Conservation (phyloP, 208 protist genomes). For the Trypanosoma cruzi region DNA sequence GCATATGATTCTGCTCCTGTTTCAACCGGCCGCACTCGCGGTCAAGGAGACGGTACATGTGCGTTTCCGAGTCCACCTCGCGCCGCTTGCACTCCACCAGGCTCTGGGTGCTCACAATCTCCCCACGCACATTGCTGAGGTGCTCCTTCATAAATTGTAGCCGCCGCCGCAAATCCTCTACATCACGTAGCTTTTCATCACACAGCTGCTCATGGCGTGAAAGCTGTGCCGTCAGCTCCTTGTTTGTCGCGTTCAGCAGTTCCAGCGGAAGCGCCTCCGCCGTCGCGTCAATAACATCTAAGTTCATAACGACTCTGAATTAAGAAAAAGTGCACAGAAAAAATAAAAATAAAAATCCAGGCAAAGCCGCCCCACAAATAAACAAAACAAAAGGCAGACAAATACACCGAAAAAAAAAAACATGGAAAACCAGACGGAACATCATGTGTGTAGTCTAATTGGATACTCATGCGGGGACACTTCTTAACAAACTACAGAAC, state of each 20-base stretch:
- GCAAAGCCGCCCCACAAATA: not conserved
- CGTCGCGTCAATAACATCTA: conserved; percentile 80
- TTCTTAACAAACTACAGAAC: not conserved
- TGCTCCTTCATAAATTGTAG: conserved; percentile 92
- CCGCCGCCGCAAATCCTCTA: conserved; percentile 84
- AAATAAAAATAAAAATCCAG: not conserved
- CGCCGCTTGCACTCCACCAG: conserved; percentile 87
- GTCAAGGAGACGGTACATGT: conserved; percentile 89
- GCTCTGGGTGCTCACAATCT: conserved; percentile 90
- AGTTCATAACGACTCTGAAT: conserved; percentile 29
- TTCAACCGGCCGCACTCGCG: conserved; percentile 79
- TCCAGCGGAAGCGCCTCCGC: conserved; percentile 83
- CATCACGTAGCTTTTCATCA: conserved; percentile 44
- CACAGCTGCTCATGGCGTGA: conserved; percentile 65
- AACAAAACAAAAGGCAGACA: not conserved
- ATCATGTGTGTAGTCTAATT: too few relatives aligned
- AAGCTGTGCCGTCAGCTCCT: conserved; percentile 84
- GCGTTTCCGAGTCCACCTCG: conserved; percentile 93
- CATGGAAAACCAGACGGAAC: too few relatives aligned
- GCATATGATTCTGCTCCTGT: conserved; percentile 56
- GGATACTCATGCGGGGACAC: too few relatives aligned
- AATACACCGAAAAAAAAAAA: not conserved
- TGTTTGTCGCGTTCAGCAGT: conserved; percentile 87
- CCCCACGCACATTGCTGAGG: conserved; percentile 87
- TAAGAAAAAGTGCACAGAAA: not conserved